Base-by-base conservation (phyloP, 2,329 filamentous ascomycete genomes). In the Trichophyton equinum region DNA sequence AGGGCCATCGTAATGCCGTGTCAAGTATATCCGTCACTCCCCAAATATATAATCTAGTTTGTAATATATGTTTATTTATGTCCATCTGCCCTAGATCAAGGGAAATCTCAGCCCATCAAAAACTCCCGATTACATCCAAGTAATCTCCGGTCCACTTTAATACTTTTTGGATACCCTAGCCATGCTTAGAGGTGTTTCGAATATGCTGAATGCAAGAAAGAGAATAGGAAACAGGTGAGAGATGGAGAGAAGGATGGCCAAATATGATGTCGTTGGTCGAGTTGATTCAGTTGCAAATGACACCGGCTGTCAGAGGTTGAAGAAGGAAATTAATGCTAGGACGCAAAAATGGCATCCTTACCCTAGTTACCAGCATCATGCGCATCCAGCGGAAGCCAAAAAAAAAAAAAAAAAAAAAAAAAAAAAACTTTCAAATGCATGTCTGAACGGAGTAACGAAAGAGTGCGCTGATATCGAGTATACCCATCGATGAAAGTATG, bases 71-170 rank as follows among this genome's bases (percentile, higher is more conserved):
- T 36, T 33, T 55, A 27, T 55, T 36, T 33, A 55, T 55, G 51
- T 36, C 30, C 51, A 33, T 36, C 6, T 13, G 13, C 27, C 27
- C 51, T 33, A 33, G 15, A 55, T 33, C 51, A 38, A 53, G 30
- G 15, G 30, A 36, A 33, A 20, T 55, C 51, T 36, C 30, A 55
- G 15, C 51, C 9, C 46, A 51, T 51, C 51, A 55, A 36, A 38
- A 55, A 55, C 27, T 55, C 51, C 51, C 51, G 51, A 33, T 55
- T 18, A 55, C 51, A 33, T 55, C 51, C 51, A 55, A 36, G 27
- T 36, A 55, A 36, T 55, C 51, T 27, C 51, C 51, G 13, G 22
- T 9, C 51, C 51, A 36, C n/a, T 27, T 55, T 55, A 25, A 36
- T 55, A 55, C 2, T 55, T 55, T 55, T n/a, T n/a, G 3, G 51